These are phyloP conservation scores for Escovopsis sp. DNA, from an alignment of 2,329 filamentous ascomycete genomes.

Conservation along the genomic window DNA sequence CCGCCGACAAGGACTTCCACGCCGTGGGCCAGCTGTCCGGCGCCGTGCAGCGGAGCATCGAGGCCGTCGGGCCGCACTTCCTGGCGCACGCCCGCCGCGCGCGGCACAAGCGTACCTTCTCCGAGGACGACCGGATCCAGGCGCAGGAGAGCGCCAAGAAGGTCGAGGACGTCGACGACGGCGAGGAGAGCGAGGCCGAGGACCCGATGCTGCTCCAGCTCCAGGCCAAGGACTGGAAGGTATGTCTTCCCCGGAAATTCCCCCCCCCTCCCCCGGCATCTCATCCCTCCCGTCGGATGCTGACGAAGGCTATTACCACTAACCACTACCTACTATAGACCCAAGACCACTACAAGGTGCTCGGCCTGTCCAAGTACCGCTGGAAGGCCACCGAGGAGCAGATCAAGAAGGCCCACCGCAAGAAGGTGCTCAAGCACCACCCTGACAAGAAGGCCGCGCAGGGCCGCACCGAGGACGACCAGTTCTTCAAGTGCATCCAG, in stretches of 20 bases:
- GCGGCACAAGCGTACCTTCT: conserved; percentile 94
- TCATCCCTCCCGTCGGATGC: not conserved
- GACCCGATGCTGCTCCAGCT: conserved; percentile 83
- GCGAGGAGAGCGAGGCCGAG: conserved; percentile 86
- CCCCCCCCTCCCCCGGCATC: not conserved
- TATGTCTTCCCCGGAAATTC: conserved; percentile 23
- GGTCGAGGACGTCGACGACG: conserved; percentile 77
- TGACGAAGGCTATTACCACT: too few species aligned
- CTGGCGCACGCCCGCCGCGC: conserved; percentile 91
- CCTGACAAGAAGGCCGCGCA: conserved; percentile 96
- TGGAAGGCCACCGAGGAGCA: conserved; percentile 90
- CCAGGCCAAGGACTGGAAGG: conserved; percentile 99
- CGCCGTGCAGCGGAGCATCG: conserved; percentile 73
- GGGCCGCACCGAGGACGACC: conserved; percentile 79
- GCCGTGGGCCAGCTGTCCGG: conserved; percentile 60
- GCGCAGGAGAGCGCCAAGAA: conserved; percentile 92
- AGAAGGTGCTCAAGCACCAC: conserved; percentile 98
- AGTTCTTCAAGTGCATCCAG: conserved; percentile 99
- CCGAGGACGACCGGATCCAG: conserved; percentile 94
- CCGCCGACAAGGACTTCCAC: conserved; percentile 85
- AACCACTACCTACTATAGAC: too few species aligned
- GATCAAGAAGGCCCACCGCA: conserved; percentile 97
- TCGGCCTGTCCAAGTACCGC: conserved; percentile 84
- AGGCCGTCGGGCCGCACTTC: conserved; percentile 95
- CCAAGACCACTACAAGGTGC: conserved; percentile 96